Conservation (phyloP, 169 alveolate species). For the Babesia bovis region DNA sequence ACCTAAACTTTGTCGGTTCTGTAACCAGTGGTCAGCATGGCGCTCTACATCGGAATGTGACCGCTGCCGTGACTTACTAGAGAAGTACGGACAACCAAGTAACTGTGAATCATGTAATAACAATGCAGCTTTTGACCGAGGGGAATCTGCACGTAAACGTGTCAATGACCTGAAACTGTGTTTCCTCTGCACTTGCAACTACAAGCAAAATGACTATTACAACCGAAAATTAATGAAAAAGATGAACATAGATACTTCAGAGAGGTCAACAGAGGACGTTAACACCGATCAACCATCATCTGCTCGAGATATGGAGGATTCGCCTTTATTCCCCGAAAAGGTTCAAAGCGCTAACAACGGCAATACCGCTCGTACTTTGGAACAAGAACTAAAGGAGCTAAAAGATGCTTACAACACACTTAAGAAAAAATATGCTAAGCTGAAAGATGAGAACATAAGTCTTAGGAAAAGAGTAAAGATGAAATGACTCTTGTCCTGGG, state of each 20-base stretch:
- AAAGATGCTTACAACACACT: conserved; percentile 19
- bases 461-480: conserved; percentile 22
- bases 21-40: conserved; percentile 70
- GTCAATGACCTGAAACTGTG: conserved; percentile 53
- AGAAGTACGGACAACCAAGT: conserved; percentile 52
- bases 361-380: background rate
- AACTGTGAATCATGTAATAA: conserved; percentile 58
- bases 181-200: conserved; percentile 63
- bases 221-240: conserved; percentile 18
- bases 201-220: conserved; percentile 67
- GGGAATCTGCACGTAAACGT: conserved; percentile 32
- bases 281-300: background rate
- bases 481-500: no score
- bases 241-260: background rate
- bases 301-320: background rate
- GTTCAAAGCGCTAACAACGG: background rate
- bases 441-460: conserved; percentile 21
- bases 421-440: conserved; percentile 24
- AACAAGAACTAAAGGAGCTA: conserved; percentile 4
- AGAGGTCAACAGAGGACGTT: background rate
- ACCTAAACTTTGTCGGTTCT: conserved; percentile 57
- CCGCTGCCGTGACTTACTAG: conserved; percentile 40
- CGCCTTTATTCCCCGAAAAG: background rate
- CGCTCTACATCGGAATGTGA: conserved; percentile 57
- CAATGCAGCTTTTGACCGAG: conserved; percentile 62